Base-by-base conservation (phyloP, 176 grass and related monocot species). In the barley (Hordeum vulgare) region DNA sequence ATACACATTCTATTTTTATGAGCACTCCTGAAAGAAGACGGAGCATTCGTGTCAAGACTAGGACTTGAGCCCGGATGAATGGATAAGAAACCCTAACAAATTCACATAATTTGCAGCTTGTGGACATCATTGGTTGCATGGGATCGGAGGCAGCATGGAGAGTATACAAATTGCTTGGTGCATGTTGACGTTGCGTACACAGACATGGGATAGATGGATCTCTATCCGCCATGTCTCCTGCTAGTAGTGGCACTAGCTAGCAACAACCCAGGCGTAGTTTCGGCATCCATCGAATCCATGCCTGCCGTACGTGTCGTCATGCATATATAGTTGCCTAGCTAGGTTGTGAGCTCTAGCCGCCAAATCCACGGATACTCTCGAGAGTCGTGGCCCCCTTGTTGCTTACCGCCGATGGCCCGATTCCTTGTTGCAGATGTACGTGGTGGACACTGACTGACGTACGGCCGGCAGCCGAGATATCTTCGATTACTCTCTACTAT, bases 381-480 rank as follows among this genome's bases (percentile, higher is more conserved):
- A 6, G 20, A 29, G 67, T 13, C 88, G 25, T 36, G 63, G 27
- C 75, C 75, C 79, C n/a, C 84, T 90, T 90, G 84, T 90, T 86
- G 66, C 84, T 58, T 83, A 86, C 75, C 75, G 63, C 74, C 67
- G 26, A 41, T 47, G 31, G 8, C 45, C 77, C 35, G 80, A 79
- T 86, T 81, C 79, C 79, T 66, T 76, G 24, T n/a, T n/a, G n/a
- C n/a, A n/a, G 35, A 5, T 47, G 8, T 45, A 27, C 41, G n/a
- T 29, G 25, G 49, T 73, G 49, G 69, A 54, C 10, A 35, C 5
- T 18, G 78, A 35, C 5, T 18, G 78, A 59, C 49, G 15, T 6
- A 42, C 23, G 77, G 53, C 9, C 59, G 11, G 64, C 31, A 33
- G 66, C 68, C 11, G 39, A 21, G 68, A 44, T 71, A 39, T 71